Conservation (phyloP, 768 basidiomycete species). For the Fomitopsis pulvina region DNA sequence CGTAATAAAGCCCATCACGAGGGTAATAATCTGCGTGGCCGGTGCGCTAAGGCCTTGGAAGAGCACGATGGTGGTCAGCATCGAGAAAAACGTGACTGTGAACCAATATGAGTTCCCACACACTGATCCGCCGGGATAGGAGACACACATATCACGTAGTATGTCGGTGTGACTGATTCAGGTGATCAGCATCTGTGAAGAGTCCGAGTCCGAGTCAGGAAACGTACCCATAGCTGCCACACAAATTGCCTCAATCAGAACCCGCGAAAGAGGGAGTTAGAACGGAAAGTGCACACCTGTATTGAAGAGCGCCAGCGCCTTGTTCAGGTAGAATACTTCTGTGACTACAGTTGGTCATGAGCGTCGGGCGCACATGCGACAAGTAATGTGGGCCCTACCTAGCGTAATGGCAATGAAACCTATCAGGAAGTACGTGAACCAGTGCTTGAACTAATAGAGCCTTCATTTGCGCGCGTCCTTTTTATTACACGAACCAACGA, state of each 20-base stretch:
- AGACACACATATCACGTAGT: constrained; percentile 73
- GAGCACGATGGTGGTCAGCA: constrained; percentile 79
- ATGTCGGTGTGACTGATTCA: constrained; percentile 69
- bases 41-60: constrained; percentile 85
- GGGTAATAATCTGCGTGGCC: constrained; percentile 74
- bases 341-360: constrained; percentile 43
- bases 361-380: not conserved
- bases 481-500: not conserved
- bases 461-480: not conserved
- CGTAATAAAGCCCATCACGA: constrained; percentile 87
- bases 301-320: constrained; percentile 94
- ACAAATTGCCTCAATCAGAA: not conserved
- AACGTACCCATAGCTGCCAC: constrained; percentile 57
- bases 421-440: constrained; percentile 88
- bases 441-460: constrained; percentile 66
- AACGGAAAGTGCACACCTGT: constrained; percentile 45
- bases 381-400: constrained; percentile 32
- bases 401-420: constrained; percentile 81
- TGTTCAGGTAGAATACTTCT: constrained; percentile 93
- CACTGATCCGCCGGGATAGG: constrained; percentile 4
- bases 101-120: not conserved
- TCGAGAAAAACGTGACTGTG: constrained; percentile 76
- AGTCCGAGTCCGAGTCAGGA: not conserved
- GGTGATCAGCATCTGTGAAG: not conserved
- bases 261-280: not conserved